These are phyloP conservation scores for Rhodosporidiobolus odoratus DNA, from an alignment of 768 basidiomycete species.

Conservation along the genomic window DNA sequence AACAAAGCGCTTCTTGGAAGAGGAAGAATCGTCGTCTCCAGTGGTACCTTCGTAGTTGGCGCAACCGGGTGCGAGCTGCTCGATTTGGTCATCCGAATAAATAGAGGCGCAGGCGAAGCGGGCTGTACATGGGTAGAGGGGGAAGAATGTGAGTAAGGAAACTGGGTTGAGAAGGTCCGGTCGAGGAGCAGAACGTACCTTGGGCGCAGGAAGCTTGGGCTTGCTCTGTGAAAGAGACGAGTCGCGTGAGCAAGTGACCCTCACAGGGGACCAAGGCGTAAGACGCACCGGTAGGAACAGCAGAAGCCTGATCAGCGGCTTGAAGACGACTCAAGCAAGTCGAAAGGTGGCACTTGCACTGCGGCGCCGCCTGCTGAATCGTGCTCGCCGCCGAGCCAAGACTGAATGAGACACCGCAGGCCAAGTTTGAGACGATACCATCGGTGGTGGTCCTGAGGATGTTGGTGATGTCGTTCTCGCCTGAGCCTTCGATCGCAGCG, in stretches of 20 bases:
- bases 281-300: background rate
- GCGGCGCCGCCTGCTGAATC: background rate
- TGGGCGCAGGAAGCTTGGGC: background rate
- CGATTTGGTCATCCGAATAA: background rate
- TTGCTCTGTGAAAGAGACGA: background rate
- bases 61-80: background rate
- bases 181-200: background rate
- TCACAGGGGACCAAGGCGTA: background rate
- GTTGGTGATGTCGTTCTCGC: background rate
- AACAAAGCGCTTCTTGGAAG: background rate
- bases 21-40: background rate
- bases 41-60: background rate
- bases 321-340: background rate
- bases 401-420: background rate
- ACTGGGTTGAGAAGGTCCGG: background rate
- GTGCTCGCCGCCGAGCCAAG: background rate
- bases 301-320: background rate
- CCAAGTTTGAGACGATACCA: background rate
- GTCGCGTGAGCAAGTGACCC: background rate
- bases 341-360: constrained; percentile 1
- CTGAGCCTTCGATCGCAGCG: background rate
- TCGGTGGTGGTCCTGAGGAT: background rate
- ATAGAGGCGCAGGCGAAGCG: background rate
- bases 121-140: background rate
- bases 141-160: background rate